Evolutionary conservation across 768 basidiomycete species (phyloP).

Genomic region (Collybiopsis luxurians): DNA sequence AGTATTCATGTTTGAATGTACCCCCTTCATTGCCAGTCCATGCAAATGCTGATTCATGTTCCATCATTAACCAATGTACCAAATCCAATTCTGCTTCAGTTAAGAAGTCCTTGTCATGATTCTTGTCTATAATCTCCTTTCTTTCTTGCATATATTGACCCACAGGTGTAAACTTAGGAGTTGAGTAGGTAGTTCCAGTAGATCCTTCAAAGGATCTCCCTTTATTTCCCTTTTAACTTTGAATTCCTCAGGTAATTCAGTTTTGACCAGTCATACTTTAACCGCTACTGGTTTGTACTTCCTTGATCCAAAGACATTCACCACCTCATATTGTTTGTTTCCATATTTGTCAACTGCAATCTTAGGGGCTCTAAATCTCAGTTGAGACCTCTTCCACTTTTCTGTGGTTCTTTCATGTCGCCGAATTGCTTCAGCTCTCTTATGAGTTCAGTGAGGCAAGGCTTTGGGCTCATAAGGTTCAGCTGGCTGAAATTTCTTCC

Average conservation of each 20-base stretch:
- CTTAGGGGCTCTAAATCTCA: not conserved
- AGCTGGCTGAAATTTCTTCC: no score
- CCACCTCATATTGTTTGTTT: not conserved
- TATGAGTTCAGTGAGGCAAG: no score
- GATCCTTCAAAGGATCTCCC: constrained; percentile 15
- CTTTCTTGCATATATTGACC: constrained; percentile 20
- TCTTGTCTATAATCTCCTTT: constrained; percentile 11
- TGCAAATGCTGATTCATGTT: constrained; percentile 30
- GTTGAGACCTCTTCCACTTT: not conserved
- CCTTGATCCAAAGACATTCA: not conserved
- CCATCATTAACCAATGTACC: constrained; percentile 27
- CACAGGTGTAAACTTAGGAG: constrained; percentile 13
- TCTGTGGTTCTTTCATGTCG: no score
- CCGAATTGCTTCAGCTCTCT: no score
- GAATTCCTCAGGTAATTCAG: constrained; percentile 14
- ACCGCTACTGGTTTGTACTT: constrained; percentile 19
- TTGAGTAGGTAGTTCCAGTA: constrained; percentile 8
- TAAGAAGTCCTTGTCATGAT: constrained; percentile 24
- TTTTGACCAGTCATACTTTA: constrained; percentile 15
- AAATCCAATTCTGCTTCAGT: constrained; percentile 27
- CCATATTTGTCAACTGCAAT: not conserved
- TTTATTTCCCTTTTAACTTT: constrained; percentile 15
- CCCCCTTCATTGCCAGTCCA: constrained; percentile 37
- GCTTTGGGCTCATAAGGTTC: no score
- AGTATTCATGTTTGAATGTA: no score